These are phyloP conservation scores for Ceratocystis colombiana DNA, from an alignment of 2,329 filamentous ascomycete genomes.

Conservation along the genomic window DNA sequence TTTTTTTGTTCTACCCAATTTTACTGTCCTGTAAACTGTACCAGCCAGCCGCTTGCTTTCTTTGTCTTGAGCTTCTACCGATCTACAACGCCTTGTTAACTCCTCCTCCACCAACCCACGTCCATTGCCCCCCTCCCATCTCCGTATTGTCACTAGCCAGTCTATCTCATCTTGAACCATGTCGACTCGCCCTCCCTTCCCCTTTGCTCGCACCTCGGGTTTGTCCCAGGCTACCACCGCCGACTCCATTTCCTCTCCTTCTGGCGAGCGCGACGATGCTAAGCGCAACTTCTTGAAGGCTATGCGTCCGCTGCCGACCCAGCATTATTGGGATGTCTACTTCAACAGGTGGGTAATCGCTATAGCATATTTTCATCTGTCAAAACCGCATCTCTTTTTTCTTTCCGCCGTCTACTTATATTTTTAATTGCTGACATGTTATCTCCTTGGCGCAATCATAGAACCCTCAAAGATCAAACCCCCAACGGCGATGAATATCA, in stretches of 20 bases:
- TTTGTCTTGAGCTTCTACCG: constrained; percentile 6
- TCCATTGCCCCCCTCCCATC: constrained; percentile 8
- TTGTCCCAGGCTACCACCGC: constrained; percentile 50
- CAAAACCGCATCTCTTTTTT: not conserved
- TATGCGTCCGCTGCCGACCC: constrained; percentile 61
- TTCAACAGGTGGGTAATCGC: constrained; percentile 45
- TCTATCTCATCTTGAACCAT: constrained; percentile 35
- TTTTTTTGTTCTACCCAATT: constrained; percentile 7
- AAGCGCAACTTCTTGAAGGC: constrained; percentile 75
- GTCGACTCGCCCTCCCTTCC: constrained; percentile 48
- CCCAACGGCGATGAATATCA: constrained; percentile 40
- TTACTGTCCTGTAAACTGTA: constrained; percentile 7
- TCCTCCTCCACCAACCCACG: constrained; percentile 17
- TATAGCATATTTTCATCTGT: not conserved
- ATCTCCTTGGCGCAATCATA: constrained; percentile 27
- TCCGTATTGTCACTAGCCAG: not conserved
- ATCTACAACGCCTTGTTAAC: constrained; percentile 9
- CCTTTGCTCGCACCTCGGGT: constrained; percentile 53
- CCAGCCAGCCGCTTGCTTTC: constrained; percentile 15
- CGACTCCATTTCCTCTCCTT: constrained; percentile 55
- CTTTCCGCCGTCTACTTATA: constrained; percentile 9
- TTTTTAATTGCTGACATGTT: not conserved
- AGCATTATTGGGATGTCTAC: constrained; percentile 70
- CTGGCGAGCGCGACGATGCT: constrained; percentile 63
- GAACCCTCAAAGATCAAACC: constrained; percentile 40